Evolutionary conservation across 2,329 filamentous ascomycete genomes (phyloP).

Genomic region (Alternaria metachromatica): DNA sequence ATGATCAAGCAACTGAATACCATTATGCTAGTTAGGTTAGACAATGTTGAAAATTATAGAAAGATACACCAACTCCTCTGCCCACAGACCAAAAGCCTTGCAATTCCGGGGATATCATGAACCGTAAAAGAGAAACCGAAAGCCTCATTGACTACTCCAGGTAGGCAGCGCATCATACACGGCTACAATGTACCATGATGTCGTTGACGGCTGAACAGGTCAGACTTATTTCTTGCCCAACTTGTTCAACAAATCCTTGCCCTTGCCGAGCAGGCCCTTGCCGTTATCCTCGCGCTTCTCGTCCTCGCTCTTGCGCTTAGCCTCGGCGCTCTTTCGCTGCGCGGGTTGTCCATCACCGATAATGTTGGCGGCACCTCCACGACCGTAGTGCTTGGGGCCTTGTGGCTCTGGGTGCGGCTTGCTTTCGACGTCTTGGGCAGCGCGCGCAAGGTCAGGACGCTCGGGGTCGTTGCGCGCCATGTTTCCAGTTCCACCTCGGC

Average conservation of each 20-base stretch:
- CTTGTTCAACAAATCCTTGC: constrained; percentile 59
- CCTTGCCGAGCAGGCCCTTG: constrained; percentile 58
- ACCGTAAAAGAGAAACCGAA: constrained; percentile 10
- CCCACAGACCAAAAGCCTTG: constrained; percentile 2
- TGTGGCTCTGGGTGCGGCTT: constrained; percentile 58
- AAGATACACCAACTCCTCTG: constrained; percentile 13
- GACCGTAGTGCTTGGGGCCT: constrained; percentile 70
- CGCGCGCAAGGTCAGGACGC: constrained; percentile 71
- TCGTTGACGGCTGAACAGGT: not conserved
- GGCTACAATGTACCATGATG: not conserved
- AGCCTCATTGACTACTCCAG: not conserved
- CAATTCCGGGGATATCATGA: constrained; percentile 24
- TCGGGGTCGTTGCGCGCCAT: constrained; percentile 79
- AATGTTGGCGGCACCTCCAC: constrained; percentile 76
- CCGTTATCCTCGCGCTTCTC: constrained; percentile 17
- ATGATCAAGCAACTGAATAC: not conserved
- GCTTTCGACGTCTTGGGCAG: constrained; percentile 81
- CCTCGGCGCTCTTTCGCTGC: constrained; percentile 38
- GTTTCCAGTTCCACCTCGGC: constrained; percentile 86
- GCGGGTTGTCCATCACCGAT: constrained; percentile 47
- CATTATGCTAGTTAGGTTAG: not conserved
- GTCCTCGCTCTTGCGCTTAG: constrained; percentile 36
- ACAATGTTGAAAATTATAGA: not conserved
- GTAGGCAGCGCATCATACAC: not conserved
- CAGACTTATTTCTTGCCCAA: constrained; percentile 48